Evolutionary conservation across 2,329 filamentous ascomycete species (phyloP).

Genomic region (Fusarium sp.): DNA sequence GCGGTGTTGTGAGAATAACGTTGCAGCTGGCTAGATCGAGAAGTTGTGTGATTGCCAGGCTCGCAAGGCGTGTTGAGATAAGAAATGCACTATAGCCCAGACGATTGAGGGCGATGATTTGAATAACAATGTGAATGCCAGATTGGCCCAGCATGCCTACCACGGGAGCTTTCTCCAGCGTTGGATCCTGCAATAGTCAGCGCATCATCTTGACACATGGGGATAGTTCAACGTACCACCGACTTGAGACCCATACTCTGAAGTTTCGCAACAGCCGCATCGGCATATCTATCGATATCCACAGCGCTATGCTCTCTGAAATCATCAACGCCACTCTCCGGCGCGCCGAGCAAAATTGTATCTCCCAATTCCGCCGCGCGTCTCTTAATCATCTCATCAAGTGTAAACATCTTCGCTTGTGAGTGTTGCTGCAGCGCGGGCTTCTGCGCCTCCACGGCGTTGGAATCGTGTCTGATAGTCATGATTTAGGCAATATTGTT

Average conservation of each 20-base stretch:
- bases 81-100: slow-evolving; percentile 42
- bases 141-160: slow-evolving; percentile 42
- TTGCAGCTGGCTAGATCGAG: slow-evolving; percentile 27
- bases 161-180: slow-evolving; percentile 29
- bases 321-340: slow-evolving; percentile 30
- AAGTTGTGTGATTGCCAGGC: slow-evolving; percentile 36
- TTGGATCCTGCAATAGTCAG: slow-evolving; percentile 31
- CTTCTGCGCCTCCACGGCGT: slow-evolving; percentile 14
- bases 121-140: slow-evolving; percentile 37
- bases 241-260: slow-evolving; percentile 31
- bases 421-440: slow-evolving; percentile 9
- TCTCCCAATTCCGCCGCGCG: slow-evolving; percentile 33
- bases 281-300: slow-evolving; percentile 38
- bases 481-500: slow-evolving; percentile 3
- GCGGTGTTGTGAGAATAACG: slow-evolving; percentile 34
- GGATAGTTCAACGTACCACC: slow-evolving; percentile 20
- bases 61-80: slow-evolving; percentile 42
- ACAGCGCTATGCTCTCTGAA: slow-evolving; percentile 42
- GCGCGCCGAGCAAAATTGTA: slow-evolving; percentile 27
- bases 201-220: too few species aligned
- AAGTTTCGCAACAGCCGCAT: slow-evolving; percentile 39
- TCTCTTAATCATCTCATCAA: slow-evolving; percentile 41
- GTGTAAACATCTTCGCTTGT: slow-evolving; percentile 36
- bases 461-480: slow-evolving; percentile 45
- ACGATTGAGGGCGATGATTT: slow-evolving; percentile 42